Evolutionary conservation across 2,329 filamentous ascomycete genomes (phyloP), one percentile per base, ranked within the genome.

Genomic region (Beauveria pseudobassiana): DNA sequence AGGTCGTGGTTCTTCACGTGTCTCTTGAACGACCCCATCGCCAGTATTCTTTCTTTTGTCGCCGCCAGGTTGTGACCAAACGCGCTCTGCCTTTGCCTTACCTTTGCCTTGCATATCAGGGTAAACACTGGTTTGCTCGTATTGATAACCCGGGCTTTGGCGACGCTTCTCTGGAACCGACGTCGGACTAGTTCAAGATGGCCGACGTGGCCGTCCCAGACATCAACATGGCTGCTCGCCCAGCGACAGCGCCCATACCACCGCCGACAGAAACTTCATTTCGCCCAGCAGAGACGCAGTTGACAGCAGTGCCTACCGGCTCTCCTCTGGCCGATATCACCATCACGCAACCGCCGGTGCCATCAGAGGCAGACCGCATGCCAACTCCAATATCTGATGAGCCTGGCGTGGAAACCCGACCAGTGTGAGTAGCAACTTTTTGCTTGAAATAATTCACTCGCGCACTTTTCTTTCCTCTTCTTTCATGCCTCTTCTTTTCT

Each of bases 311-410:
- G n/a, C 42, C 40, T 5, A 24, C 18, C 6, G 42, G 34, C 43
- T 26, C 48, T 12, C n/a, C 26, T 16, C 28, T 8, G n/a, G 28
- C 28, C 20, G 43, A 48, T 12, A 16, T 16, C n/a, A 34, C 8
- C 5, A 16, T 26, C 20, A 24, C 38, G 52, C 54, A 38, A 40
- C 28, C 26, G 34, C 9, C 46, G 9, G 30, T 30, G 26, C 55
- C 16, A 22, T 30, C 55, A 49, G 55, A 58, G 28, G 30, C 45
- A 49, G 55, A 49, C 45, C 55, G 43, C 20, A 58, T 58, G 55
- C 55, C 55, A 22, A 58, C 55, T 20, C 55, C 45, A 20, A 45
- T 58, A 24, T 58, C 56, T 12, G 46, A 57, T 12, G 54, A 57
- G 26, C 42, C 42, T 18, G 43, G n/a, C 30, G 18, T n/a, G 28